A percentile compares a stretch with the other conserved stretches of the same genome.
Conservation (phyloP, 2,329 filamentous ascomycete species). For the Myriosclerotinia duriaeana region DNA sequence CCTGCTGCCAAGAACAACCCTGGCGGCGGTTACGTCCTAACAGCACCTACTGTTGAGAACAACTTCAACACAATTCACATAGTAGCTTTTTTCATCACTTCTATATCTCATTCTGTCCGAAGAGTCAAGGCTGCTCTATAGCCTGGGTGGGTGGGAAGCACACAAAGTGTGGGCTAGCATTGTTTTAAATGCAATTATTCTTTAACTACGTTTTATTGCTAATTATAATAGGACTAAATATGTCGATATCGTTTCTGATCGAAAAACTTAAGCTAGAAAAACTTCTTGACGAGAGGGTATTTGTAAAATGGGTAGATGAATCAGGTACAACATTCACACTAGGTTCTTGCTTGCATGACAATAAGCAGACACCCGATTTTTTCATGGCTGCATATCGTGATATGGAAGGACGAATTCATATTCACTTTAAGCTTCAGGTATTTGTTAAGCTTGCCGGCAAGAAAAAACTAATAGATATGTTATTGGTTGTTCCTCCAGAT, state of each 20-base stretch:
- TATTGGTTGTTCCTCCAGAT: neutral
- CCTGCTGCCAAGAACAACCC: no score
- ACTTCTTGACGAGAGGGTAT: neutral
- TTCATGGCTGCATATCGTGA: neutral
- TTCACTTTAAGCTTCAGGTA: neutral
- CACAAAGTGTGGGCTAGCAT: constrained; percentile 4
- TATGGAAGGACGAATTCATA: neutral
- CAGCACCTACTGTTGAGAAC: no score
- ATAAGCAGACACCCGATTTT: neutral
- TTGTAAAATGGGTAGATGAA: neutral
- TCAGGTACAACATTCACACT: neutral
- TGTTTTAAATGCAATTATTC: no score
- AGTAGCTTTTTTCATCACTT: neutral
- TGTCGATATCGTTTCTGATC: neutral
- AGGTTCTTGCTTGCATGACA: neutral
- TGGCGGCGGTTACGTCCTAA: no score
- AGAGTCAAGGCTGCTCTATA: constrained; percentile 9
- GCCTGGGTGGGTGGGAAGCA: constrained; percentile 12
- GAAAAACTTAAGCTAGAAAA: neutral
- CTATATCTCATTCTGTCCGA: neutral
- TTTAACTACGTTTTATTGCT: neutral
- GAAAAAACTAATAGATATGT: neutral
- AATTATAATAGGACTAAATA: neutral
- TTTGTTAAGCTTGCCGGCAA: neutral
- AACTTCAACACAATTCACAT: no score